Base-by-base conservation (phyloP, 495 filamentous ascomycete species). In the Hypoxylon fuscum region DNA sequence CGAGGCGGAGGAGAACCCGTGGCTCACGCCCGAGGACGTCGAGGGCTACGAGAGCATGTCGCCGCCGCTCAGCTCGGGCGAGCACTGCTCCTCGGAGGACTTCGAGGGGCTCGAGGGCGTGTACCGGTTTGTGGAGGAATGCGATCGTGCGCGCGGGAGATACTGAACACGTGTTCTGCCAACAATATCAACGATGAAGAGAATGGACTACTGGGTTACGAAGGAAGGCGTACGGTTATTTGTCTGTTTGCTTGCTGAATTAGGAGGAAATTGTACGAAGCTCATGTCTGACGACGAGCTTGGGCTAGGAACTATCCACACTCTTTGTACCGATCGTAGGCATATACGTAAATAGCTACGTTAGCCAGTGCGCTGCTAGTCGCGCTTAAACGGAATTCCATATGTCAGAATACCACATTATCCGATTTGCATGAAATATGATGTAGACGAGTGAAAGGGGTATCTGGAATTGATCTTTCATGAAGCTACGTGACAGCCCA, bases 51-150 rank as follows among this genome's bases (percentile, higher is more conserved):
- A 78, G 61, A 81, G 74, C 61, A 79, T 82, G 77, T 74, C 77
- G 46, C 63, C 76, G 72, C 57, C 79, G 50, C 27, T 75, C 69
- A 61, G 60, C 53, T 74, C 74, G 14, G 74, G 70, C 6, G 75
- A 79, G 48, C 72, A 76, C 32, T 74, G 86, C 42, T 75, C 74
- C 0, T n/a, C n/a, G n/a, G 74, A 75, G 15, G 74, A 88, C 31
- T 93, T 90, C 68, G 90, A 94, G 60, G 91, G 91, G 6, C 73
- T 91, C 12, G 89, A 96, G 64, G 94, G 93, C 0, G 92, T 98
- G 15, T 91, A 93, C 72, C 83, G 83, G 35, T 97, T 97, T 72
- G 66, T 98, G 43, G 90, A 90, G 70, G 90, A 96, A 63, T 95
- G 93, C 69, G 91, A 97, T 72, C 77, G 79, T 14, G 83, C 86